Conservation (phyloP, 495 filamentous ascomycete species). For the Hyphodiscus hymeniophilus region DNA sequence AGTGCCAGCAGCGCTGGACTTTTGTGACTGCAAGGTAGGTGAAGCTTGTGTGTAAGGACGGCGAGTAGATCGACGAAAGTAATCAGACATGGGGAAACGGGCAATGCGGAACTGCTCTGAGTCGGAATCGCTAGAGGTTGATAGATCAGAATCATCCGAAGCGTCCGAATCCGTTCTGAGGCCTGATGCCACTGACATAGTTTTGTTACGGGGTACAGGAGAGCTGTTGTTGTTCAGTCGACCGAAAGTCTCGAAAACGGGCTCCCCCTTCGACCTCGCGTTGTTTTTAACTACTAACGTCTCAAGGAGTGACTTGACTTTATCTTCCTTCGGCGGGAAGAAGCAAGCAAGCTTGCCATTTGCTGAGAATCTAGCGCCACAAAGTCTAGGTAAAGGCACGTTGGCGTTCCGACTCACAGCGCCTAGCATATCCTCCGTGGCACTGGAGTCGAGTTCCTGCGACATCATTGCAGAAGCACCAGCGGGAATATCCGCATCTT, state of each 20-base stretch:
- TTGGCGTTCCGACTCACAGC: constrained; percentile 62
- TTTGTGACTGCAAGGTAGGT: constrained; percentile 33
- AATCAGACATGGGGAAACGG: constrained; percentile 18
- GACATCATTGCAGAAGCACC: constrained; percentile 46
- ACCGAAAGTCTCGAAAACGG: constrained; percentile 84
- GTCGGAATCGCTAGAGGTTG: constrained; percentile 64
- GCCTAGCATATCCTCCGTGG: constrained; percentile 39
- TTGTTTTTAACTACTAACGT: constrained; percentile 51
- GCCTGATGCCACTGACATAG: constrained; percentile 28
- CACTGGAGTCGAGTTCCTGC: constrained; percentile 43
- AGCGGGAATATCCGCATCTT: constrained; percentile 55
- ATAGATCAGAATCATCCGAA: constrained; percentile 60
- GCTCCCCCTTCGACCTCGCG: constrained; percentile 54
- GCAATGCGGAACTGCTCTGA: constrained; percentile 23
- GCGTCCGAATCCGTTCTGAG: constrained; percentile 43
- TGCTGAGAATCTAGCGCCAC: constrained; percentile 69
- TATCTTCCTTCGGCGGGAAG: constrained; percentile 75
- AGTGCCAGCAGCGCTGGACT: constrained; percentile 36
- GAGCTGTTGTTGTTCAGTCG: constrained; percentile 49
- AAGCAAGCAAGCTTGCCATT: constrained; percentile 79
- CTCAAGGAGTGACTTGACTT: constrained; percentile 53
- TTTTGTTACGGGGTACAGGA: constrained; percentile 34
- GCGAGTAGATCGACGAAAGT: constrained; percentile 14
- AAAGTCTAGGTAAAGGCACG: constrained; percentile 65
- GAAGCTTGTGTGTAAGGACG: constrained; percentile 12